Evolutionary conservation across 2,329 filamentous ascomycete genomes (phyloP), one percentile per base, ranked within the genome.

Genomic region (Aspergillus awamori): DNA sequence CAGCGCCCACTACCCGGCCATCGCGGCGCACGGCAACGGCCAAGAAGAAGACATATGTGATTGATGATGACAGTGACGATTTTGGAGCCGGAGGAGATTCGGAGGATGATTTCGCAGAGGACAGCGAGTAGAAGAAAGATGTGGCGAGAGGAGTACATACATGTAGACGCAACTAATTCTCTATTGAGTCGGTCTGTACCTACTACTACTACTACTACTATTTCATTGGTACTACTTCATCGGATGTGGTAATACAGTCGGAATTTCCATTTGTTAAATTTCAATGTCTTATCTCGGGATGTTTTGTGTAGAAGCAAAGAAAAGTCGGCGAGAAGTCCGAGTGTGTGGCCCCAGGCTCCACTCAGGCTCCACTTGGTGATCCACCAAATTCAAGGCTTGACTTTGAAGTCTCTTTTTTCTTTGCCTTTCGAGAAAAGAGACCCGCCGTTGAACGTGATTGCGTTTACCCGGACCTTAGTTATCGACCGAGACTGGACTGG

Each of bases 11-110:
- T 26, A 63, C 52, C 54, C 76, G 79, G 56, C 78, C 80, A 10
- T 67, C 78, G 51, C 76, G 80, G 60, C 77, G 79, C 54, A 76
- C 77, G n/a, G 77, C 78, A 17, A 65, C 76, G 5, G 70, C 71
- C 5, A 69, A 71, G 53, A 80, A 79, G 68, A 79, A 80, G 62
- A 73, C 69, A 5, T 81, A 81, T 60, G 72, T 76, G 48, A 73
- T 80, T 56, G 77, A 78, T 22, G 73, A 76, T 63, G 75, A 74
- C 20, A 43, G 39, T 58, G 75, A 76, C 56, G 75, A 76, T 53
- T 72, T 75, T 43, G 69, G 69, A 53, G 70, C 65, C n/a, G 69
- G 67, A 47, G 73, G 69, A n/a, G 70, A 65, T 33, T 77, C 74
- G 2, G 75, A 65, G 13, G 78, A 79, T 68, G 79, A 78, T 63